phyloP scores from a whole-genome alignment of 176 grass and related monocot genomes.

The Lolium perenne region DNA sequence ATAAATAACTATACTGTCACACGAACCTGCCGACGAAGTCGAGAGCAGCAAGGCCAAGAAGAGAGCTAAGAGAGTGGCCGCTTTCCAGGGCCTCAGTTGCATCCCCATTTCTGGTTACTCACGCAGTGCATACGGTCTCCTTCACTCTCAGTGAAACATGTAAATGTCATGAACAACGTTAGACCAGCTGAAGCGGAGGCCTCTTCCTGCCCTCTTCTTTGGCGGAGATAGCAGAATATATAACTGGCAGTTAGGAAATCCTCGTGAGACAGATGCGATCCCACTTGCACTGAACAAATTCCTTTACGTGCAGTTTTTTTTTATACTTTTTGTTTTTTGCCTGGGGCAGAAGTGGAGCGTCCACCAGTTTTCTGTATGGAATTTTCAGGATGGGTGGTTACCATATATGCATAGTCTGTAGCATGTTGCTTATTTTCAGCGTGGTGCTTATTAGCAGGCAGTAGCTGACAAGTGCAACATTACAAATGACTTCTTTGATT shows the following conservation, averaged over 20 bases:
- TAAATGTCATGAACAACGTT: constrained; percentile 17
- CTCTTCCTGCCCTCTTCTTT: neutral
- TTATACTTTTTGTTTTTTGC: neutral
- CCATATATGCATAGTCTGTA: neutral
- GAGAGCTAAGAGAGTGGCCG: constrained; percentile 36
- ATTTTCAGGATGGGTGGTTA: constrained; percentile 37
- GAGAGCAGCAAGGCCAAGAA: constrained; percentile 31
- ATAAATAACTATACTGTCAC: neutral
- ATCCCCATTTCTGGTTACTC: constrained; percentile 14
- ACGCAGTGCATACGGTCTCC: neutral
- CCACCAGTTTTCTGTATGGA: constrained; percentile 41
- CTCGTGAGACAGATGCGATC: constrained; percentile 32
- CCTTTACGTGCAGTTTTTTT: no score
- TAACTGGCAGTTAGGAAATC: constrained; percentile 28
- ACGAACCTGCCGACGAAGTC: constrained; percentile 42
- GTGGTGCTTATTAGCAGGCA: neutral
- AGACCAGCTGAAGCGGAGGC: constrained; percentile 29
- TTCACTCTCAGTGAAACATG: constrained; percentile 4
- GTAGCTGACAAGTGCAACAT: neutral
- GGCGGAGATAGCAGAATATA: constrained; percentile 11
- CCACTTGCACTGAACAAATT: constrained; percentile 37
- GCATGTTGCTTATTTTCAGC: constrained; percentile 14
- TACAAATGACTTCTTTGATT: constrained; percentile 31
- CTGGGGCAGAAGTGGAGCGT: neutral
- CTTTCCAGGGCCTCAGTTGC: neutral